phyloP scores from a whole-genome alignment of 176 grass and related monocot genomes.

The Guadua angustifolia region DNA sequence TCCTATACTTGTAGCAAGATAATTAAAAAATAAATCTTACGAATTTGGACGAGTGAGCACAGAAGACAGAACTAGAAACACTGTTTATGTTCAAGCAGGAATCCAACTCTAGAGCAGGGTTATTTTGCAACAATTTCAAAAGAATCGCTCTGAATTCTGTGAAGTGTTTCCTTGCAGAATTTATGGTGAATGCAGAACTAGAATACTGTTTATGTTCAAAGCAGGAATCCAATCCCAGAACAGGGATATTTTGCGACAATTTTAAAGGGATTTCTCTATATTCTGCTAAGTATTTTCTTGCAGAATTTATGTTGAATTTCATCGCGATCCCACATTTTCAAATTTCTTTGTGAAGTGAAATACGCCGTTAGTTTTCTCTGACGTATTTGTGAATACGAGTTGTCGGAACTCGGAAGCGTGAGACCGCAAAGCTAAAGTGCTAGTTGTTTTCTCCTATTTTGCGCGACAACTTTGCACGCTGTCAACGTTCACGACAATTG shows the following conservation, averaged over 20 bases:
- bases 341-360: background rate
- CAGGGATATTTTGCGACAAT: background rate
- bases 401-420: background rate
- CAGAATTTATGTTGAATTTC: background rate
- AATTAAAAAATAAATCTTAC: too few species aligned
- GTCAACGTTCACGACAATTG: conserved; percentile 6
- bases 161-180: background rate
- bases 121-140: background rate
- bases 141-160: background rate
- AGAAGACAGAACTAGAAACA: too few species aligned
- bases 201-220: background rate
- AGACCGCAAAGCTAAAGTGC: conserved; percentile 13
- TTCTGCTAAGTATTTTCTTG: background rate
- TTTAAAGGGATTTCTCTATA: background rate
- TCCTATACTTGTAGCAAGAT: too few species aligned
- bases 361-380: background rate
- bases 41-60: too few species aligned
- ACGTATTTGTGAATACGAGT: background rate
- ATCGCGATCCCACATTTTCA: background rate
- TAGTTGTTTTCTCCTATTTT: background rate
- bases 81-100: background rate
- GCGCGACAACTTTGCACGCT: background rate
- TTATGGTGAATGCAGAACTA: background rate
- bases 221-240: background rate
- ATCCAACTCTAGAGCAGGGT: background rate